Evolutionary conservation across 2,329 filamentous ascomycete species (phyloP), one percentile per base, ranked within the genome.

Genomic region (Fusarium metavorans): DNA sequence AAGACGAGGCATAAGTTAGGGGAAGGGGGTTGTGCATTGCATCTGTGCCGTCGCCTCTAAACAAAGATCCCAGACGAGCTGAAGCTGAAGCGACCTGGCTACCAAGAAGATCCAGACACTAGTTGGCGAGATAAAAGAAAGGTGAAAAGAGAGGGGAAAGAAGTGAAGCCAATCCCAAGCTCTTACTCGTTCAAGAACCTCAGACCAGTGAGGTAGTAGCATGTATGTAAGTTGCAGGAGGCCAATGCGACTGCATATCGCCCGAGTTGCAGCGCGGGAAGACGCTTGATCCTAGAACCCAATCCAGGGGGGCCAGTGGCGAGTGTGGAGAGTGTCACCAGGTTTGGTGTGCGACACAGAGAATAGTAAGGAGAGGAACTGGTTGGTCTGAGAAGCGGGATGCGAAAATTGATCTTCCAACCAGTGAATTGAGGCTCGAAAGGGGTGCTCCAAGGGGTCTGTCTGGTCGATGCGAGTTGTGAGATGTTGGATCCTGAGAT

Each of bases 201-300:
- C 45, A 67, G 74, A 69, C 68, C 60, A 68, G 67, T 43, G 37
- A 66, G 43, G 68, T 67, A 70, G 57, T 54, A 59, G n/a, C 30
- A 50, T 67, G 25, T 39, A 39, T 67, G 25, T 39, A 39, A 66
- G 57, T 57, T 66, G 39, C 58, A 60, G 64, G 67, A 60, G 64
- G 67, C 72, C 64, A 74, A 69, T 75, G 65, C 34, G 63, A 64
- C 56, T 37, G 30, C 54, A 58, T 72, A 74, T 59, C 35, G 34
- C 25, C 32, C 37, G 43, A 66, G 66, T 64, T 57, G 41, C 50
- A 61, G 61, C 39, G 58, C 68, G 68, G 67, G 67, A 72, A 70
- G 59, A 43, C 30, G 45, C 11, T 27, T 37, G 34, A 60, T 61
- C 57, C 37, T 20, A 32, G 48, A 52, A 52, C 48, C 48, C 27